Percentiles rank a stretch among this genome's conserved stretches.
These are phyloP conservation scores for Amanita rimosa DNA, from an alignment of 768 basidiomycete species.

Conservation along the genomic window DNA sequence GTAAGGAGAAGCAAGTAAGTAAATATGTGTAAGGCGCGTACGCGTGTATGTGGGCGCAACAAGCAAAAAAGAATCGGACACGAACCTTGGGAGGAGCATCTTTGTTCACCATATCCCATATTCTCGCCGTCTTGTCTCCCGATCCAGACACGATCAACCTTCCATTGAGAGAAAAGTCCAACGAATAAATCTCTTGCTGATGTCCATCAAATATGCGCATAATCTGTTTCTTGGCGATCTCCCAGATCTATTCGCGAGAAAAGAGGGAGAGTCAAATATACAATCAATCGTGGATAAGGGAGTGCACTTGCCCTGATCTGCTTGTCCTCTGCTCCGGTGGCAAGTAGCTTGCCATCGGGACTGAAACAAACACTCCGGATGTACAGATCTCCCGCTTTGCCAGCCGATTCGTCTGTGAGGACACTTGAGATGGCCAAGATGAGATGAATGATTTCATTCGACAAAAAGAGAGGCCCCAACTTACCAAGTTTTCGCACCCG, in stretches of 20 bases:
- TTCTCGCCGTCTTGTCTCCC: constrained; percentile 47
- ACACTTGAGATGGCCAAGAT: constrained; percentile 11
- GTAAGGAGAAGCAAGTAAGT: too few species aligned
- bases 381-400: constrained; percentile 19
- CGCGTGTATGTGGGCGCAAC: too few species aligned
- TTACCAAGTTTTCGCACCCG: constrained; percentile 76
- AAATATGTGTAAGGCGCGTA: too few species aligned
- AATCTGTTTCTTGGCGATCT: constrained; percentile 72
- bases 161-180: constrained; percentile 86
- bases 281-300: constrained; percentile 9
- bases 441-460: neutral
- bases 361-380: constrained; percentile 73
- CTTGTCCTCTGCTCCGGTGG: constrained; percentile 90
- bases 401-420: constrained; percentile 19
- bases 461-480: constrained; percentile 12
- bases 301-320: constrained; percentile 60
- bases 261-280: neutral
- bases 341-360: constrained; percentile 77
- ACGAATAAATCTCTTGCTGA: constrained; percentile 87
- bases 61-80: neutral
- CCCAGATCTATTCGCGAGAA: constrained; percentile 62
- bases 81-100: constrained; percentile 3
- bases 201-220: constrained; percentile 80
- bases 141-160: constrained; percentile 82
- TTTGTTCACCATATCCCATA: constrained; percentile 32